phyloP scores from a whole-genome alignment of 1,284 basidiomycete species.

The Mrakiaceae sp. region DNA sequence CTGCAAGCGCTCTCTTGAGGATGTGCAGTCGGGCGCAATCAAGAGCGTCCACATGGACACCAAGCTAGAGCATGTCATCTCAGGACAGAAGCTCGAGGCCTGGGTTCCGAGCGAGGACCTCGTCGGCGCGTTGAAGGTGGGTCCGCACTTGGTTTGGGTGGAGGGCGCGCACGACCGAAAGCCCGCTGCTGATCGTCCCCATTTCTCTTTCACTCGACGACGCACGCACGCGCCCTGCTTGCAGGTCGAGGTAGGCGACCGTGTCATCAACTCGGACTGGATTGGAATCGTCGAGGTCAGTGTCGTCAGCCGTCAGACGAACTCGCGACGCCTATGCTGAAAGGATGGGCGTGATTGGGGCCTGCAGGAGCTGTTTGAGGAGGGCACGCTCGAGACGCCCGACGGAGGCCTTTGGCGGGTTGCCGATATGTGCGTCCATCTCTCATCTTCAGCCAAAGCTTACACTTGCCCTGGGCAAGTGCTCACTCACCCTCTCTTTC shows the following conservation, averaged over 20 bases:
- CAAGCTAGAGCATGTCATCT: constrained; percentile 63
- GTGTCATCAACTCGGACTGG: constrained; percentile 74
- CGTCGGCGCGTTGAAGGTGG: constrained; percentile 36
- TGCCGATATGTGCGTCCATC: constrained; percentile 50
- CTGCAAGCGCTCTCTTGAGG: constrained; percentile 65
- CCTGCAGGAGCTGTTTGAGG: constrained; percentile 55
- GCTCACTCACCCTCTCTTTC: background rate
- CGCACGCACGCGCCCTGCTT: background rate
- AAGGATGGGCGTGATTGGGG: too few species aligned
- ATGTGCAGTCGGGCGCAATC: constrained; percentile 67
- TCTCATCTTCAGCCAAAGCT: constrained; percentile 7
- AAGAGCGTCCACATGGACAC: constrained; percentile 50
- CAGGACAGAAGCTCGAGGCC: constrained; percentile 46
- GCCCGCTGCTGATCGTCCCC: constrained; percentile 18
- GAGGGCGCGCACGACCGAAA: background rate
- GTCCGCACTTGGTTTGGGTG: background rate
- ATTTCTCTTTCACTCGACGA: background rate
- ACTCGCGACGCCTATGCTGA: too few species aligned
- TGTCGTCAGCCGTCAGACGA: too few species aligned
- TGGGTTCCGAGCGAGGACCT: constrained; percentile 56
- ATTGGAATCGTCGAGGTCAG: constrained; percentile 52
- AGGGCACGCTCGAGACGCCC: constrained; percentile 53
- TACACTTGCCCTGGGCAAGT: background rate
- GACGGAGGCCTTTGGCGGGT: constrained; percentile 51
- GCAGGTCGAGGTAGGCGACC: constrained; percentile 54